phyloP scores from a whole-genome alignment of 495 filamentous ascomycete genomes.

The Usnea hakonensis region DNA sequence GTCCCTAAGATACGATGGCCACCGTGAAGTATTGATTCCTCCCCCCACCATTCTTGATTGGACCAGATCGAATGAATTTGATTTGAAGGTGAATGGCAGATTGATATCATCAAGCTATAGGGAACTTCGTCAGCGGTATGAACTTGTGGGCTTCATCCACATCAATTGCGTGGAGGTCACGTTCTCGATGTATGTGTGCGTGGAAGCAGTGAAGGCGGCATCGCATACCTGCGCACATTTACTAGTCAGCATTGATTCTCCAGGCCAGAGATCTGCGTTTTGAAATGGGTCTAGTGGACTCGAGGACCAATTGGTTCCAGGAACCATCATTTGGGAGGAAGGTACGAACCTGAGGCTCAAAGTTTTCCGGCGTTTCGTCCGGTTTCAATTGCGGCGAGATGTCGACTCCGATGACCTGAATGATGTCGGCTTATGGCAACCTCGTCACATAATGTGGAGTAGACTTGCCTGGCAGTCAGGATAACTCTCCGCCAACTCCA shows the following conservation, averaged over 20 bases:
- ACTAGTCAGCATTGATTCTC: too few relatives aligned
- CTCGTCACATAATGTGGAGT: not conserved
- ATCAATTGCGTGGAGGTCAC: not conserved
- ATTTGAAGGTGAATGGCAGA: constrained; percentile 62
- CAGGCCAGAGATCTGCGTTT: too few relatives aligned
- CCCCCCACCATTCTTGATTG: constrained; percentile 74
- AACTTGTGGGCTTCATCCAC: not conserved
- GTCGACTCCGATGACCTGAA: constrained; percentile 73
- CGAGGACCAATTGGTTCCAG: too few relatives aligned
- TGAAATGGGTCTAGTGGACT: too few relatives aligned
- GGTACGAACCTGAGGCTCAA: constrained; percentile 56
- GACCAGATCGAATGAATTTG: constrained; percentile 80
- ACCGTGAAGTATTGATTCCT: constrained; percentile 69
- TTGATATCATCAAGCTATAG: constrained; percentile 69
- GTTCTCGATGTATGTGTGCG: not conserved
- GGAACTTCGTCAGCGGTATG: constrained; percentile 1
- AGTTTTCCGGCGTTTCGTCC: constrained; percentile 58
- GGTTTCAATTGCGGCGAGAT: constrained; percentile 68
- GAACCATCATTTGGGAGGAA: too few relatives aligned
- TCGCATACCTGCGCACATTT: too few relatives aligned
- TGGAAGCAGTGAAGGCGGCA: not conserved
- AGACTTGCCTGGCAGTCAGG: constrained; percentile 62
- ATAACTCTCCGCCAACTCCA: constrained; percentile 56
- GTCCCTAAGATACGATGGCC: constrained; percentile 73
- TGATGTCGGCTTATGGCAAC: not conserved